These are phyloP conservation scores for Agaricus sinodeliciosus DNA, from an alignment of 768 basidiomycete species.

Conservation along the genomic window DNA sequence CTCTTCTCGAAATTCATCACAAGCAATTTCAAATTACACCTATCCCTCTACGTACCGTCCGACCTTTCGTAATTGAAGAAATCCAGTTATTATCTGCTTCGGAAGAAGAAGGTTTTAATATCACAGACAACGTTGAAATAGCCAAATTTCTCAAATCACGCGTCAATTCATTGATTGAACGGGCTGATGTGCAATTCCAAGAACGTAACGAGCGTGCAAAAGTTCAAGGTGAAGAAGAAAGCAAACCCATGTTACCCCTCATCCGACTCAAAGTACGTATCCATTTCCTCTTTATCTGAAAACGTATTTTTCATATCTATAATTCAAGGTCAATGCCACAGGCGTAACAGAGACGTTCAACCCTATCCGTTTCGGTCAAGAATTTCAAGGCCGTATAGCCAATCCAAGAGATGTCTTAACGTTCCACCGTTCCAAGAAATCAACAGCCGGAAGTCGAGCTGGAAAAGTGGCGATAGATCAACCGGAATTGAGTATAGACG, in stretches of 20 bases:
- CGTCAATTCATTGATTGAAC: constrained; percentile 75
- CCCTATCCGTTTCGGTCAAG: constrained; percentile 94
- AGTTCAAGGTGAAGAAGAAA: constrained; percentile 53
- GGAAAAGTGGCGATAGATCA: constrained; percentile 65
- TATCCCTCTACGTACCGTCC: constrained; percentile 82
- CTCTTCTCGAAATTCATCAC: constrained; percentile 79
- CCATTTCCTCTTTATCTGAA: background rate
- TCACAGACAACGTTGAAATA: constrained; percentile 79
- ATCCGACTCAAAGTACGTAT: constrained; percentile 68
- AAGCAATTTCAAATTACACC: constrained; percentile 85
- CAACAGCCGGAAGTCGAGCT: constrained; percentile 29
- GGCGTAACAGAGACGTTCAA: constrained; percentile 90
- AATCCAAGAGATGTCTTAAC: constrained; percentile 92
- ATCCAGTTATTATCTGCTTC: constrained; percentile 69
- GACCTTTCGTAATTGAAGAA: constrained; percentile 90
- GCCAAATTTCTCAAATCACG: constrained; percentile 71
- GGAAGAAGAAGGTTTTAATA: constrained; percentile 68
- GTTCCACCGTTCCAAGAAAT: constrained; percentile 79
- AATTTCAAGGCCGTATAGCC: constrained; percentile 85
- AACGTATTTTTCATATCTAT: background rate
- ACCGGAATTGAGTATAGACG: constrained; percentile 78
- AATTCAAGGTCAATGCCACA: constrained; percentile 77
- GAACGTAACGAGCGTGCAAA: constrained; percentile 60
- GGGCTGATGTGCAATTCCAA: constrained; percentile 75
- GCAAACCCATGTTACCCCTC: constrained; percentile 76